These are phyloP conservation scores for Trichosporon sp. DNA, from an alignment of 1,284 basidiomycete genomes.

Conservation along the genomic window DNA sequence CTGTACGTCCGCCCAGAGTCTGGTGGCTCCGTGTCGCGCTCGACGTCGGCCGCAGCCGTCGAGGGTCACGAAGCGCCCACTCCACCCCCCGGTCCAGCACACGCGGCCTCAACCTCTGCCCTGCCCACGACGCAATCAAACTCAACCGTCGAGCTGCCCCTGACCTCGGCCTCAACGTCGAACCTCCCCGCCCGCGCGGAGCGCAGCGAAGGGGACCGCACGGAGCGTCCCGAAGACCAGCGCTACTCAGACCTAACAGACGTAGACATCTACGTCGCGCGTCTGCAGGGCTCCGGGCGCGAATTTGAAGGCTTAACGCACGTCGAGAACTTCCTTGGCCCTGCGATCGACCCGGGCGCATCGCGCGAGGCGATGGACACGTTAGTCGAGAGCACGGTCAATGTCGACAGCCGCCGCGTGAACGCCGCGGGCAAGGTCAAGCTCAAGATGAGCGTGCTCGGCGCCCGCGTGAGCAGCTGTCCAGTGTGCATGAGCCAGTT, in stretches of 20 bases:
- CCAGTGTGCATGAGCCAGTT: slow-evolving; percentile 74
- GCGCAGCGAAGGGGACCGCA: background rate
- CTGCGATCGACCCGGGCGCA: slow-evolving; percentile 46
- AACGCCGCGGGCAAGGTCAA: slow-evolving; percentile 68
- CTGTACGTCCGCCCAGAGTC: background rate
- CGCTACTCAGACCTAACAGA: slow-evolving; percentile 49
- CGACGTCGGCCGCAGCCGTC: background rate
- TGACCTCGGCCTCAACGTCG: background rate
- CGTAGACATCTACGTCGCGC: slow-evolving; percentile 57
- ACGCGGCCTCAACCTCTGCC: background rate
- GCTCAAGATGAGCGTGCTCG: slow-evolving; percentile 67
- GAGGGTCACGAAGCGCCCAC: background rate
- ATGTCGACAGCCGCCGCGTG: slow-evolving; percentile 60
- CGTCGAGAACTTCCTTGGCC: slow-evolving; percentile 61
- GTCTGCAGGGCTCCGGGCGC: slow-evolving; percentile 52
- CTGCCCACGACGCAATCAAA: background rate
- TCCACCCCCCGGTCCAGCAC: background rate
- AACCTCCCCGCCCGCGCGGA: background rate
- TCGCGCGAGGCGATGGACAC: slow-evolving; percentile 38
- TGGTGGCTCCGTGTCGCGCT: background rate
- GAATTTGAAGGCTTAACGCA: slow-evolving; percentile 61
- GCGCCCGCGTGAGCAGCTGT: slow-evolving; percentile 67
- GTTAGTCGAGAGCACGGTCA: slow-evolving; percentile 59
- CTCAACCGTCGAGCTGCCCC: background rate
- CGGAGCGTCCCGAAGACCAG: too few species aligned